Conservation (phyloP, 1,284 basidiomycete species). For the Schizopora paradoxa region DNA sequence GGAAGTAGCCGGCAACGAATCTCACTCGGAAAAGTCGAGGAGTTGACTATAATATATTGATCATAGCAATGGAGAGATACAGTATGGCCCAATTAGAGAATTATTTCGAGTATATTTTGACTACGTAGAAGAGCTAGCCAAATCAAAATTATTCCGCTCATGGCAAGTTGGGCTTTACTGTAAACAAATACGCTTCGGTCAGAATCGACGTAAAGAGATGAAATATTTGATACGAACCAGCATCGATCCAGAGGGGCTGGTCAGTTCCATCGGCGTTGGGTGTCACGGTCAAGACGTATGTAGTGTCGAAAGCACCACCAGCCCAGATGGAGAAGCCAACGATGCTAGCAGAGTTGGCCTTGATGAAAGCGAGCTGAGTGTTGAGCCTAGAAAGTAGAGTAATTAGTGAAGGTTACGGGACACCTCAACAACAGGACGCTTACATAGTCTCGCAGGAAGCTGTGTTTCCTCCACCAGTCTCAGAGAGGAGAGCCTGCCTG, state of each 20-base stretch:
- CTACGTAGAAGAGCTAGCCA: too few relatives aligned
- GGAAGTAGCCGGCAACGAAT: too few relatives aligned
- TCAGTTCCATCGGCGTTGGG: slow-evolving; percentile 34
- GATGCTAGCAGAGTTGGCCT: slow-evolving; percentile 38
- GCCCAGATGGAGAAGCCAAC: slow-evolving; percentile 48
- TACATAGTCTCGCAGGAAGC: slow-evolving; percentile 42
- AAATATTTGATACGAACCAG: slow-evolving; percentile 22
- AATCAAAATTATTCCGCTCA: slow-evolving; percentile 20
- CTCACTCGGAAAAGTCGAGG: too few relatives aligned
- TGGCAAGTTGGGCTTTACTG: slow-evolving; percentile 28
- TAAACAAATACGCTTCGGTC: not conserved
- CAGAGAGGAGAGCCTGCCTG: slow-evolving; percentile 51
- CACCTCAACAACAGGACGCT: slow-evolving; percentile 6
- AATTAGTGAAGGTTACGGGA: not conserved
- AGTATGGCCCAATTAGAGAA: too few relatives aligned
- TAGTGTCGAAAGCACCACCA: slow-evolving; percentile 35
- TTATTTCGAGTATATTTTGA: too few relatives aligned
- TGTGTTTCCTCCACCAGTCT: slow-evolving; percentile 55
- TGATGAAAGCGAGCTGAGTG: slow-evolving; percentile 43
- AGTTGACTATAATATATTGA: too few relatives aligned
- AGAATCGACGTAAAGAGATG: not conserved
- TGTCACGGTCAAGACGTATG: slow-evolving; percentile 33
- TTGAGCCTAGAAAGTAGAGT: slow-evolving; percentile 29
- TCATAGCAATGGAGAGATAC: too few relatives aligned
- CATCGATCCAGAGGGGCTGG: slow-evolving; percentile 31